Evolutionary conservation across 306 rosid species (phyloP).

Genomic region (Cotoneaster glaucophyllus): DNA sequence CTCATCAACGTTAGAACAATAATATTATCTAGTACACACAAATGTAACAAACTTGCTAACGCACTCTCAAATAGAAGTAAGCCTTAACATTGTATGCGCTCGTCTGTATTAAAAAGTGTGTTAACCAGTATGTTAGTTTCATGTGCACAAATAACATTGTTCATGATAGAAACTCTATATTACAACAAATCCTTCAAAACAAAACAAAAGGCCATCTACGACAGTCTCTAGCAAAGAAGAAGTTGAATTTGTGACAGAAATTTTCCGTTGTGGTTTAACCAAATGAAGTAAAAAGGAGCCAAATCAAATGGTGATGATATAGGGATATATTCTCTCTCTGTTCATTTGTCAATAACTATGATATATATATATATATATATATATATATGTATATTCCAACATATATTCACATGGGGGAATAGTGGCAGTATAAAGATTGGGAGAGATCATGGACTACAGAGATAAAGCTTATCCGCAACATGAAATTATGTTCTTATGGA

Average conservation of each 20-base stretch:
- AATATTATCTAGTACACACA: too few species aligned
- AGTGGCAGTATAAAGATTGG: neutral
- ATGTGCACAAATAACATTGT: too few species aligned
- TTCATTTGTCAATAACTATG: neutral
- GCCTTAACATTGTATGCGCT: too few species aligned
- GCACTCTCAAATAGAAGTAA: too few species aligned
- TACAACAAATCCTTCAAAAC: neutral
- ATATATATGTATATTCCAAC: too few species aligned
- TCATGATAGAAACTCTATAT: too few species aligned
- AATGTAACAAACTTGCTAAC: too few species aligned
- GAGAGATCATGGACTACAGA: neutral
- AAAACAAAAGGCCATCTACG: too few species aligned
- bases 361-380: neutral
- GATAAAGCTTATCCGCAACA: neutral
- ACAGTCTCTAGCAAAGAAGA: neutral
- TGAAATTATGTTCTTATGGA: conserved; percentile 1
- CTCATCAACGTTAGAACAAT: too few species aligned
- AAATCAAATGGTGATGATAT: neutral
- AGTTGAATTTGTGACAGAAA: neutral
- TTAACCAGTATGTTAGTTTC: too few species aligned
- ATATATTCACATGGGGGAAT: conserved; percentile 4
- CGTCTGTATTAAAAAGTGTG: too few species aligned
- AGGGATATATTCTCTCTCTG: neutral
- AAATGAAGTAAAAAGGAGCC: neutral
- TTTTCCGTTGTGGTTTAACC: neutral